Conservation (phyloP, 331 rosid genomes). For the Spiraea crenata region DNA sequence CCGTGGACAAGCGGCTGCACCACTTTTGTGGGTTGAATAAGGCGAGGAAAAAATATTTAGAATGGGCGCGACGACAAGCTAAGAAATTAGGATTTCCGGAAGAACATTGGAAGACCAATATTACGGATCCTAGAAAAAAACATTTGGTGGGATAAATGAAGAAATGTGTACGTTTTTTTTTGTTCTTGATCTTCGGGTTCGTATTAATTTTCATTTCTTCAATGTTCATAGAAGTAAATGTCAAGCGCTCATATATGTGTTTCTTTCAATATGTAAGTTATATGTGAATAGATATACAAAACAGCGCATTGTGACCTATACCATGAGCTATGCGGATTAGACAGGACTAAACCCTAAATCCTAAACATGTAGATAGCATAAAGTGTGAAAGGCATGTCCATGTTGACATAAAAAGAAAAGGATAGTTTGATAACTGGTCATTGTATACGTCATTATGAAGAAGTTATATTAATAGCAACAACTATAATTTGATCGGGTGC, state of each 20-base stretch:
- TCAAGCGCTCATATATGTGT: not conserved
- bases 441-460: slow-evolving; percentile 6
- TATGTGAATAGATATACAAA: slow-evolving; percentile 25
- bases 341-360: too few relatives aligned
- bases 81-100: slow-evolving; percentile 38
- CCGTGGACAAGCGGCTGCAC: slow-evolving; percentile 52
- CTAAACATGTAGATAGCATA: too few relatives aligned
- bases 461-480: slow-evolving; percentile 11
- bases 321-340: too few relatives aligned
- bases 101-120: slow-evolving; percentile 69
- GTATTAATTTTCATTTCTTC: not conserved
- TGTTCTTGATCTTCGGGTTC: not conserved
- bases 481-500: slow-evolving; percentile 30
- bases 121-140: slow-evolving; percentile 81
- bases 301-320: too few relatives aligned
- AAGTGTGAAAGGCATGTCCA: too few relatives aligned
- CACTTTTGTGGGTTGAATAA: slow-evolving; percentile 58
- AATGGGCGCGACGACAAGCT: slow-evolving; percentile 67
- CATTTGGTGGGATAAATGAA: slow-evolving; percentile 42
- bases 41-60: slow-evolving; percentile 54
- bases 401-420: not conserved
- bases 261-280: slow-evolving; percentile 15
- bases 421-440: slow-evolving; percentile 9
- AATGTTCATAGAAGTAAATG: not conserved
- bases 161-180: not conserved